Evolutionary conservation across 2,329 filamentous ascomycete species (phyloP).

Genomic region (Trichoderma citrinoviride): DNA sequence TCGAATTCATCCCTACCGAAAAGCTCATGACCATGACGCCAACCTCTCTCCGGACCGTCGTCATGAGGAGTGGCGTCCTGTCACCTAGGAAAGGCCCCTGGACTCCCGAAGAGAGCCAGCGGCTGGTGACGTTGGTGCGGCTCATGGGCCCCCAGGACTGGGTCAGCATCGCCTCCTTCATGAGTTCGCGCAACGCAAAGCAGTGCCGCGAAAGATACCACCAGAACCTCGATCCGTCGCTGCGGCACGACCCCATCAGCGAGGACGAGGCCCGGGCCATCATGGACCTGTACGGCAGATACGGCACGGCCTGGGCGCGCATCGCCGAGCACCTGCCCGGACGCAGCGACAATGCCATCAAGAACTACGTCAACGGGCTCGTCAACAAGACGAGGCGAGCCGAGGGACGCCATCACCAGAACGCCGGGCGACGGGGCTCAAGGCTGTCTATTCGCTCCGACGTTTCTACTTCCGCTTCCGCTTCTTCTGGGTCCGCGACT

Average conservation of each 20-base stretch:
- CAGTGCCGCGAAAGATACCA: slow-evolving; percentile 94
- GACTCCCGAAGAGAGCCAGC: slow-evolving; percentile 73
- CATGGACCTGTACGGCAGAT: slow-evolving; percentile 77
- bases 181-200: slow-evolving; percentile 80
- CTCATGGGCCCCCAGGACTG: slow-evolving; percentile 79
- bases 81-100: slow-evolving; percentile 65
- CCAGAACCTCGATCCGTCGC: slow-evolving; percentile 79
- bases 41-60: not conserved
- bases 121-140: slow-evolving; percentile 67
- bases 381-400: slow-evolving; percentile 10
- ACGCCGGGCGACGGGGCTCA: slow-evolving; percentile 1
- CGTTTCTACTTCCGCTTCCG: not conserved
- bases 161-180: slow-evolving; percentile 77
- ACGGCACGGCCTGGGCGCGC: slow-evolving; percentile 78
- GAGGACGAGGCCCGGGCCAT: slow-evolving; percentile 70
- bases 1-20: slow-evolving; percentile 7
- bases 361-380: slow-evolving; percentile 73
- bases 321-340: slow-evolving; percentile 79
- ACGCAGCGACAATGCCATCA: slow-evolving; percentile 91
- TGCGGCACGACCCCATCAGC: slow-evolving; percentile 73
- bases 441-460: not conserved
- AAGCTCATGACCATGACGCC: not conserved
- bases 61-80: not conserved
- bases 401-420: not conserved
- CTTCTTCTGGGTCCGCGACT: not conserved